Evolutionary conservation across 345 rosid genomes (phyloP), one percentile per base, ranked within the genome.

Genomic region (Bretschneidera sinensis): DNA sequence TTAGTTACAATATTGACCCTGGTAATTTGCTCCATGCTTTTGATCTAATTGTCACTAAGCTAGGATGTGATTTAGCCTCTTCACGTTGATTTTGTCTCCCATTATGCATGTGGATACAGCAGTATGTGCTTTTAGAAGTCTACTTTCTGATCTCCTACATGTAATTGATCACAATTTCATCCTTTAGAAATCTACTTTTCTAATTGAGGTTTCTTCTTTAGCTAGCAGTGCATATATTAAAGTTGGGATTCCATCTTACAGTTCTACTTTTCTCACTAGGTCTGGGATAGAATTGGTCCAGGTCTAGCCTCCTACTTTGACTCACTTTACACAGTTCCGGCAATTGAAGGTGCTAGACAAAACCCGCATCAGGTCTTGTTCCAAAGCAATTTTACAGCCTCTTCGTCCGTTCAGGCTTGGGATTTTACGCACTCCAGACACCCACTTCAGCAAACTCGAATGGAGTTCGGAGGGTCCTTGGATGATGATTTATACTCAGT

Each of bases 231-330:
- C 15, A 43, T 31, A 43, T 31, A 21, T 28, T 23, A 10, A 14
- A 45, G 23, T 48, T 51, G 34, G 25, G 33, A 47, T 51, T 25
- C 4, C 18, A 20, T 33, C 52, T 62, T 48, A 69, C 52, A 47
- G 22, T 59, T 57, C 31, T 52, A 61, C 51, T 54, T 45, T 56
- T 31, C 35, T 64, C 21, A 62, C 25, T 73, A 92, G 99, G 96
- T 90, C 9, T 94, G 97, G 99, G 69, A 84, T 72, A 83, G 88
- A 68, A 90, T 89, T 63, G 96, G 97, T 69, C 97, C 97, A 55
- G 92, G 92, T 62, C 65, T 90, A 69, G 86, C 92, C 19, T 84
- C 89, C 48, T 57, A 66, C 24, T 84, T 94, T 60, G 95, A 94
- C 71, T 68, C 96, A 0, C 92, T 89, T 24, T 66, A 79, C 73